Conservation (phyloP, 768 basidiomycete genomes). For the Flagelloscypha sp. region DNA sequence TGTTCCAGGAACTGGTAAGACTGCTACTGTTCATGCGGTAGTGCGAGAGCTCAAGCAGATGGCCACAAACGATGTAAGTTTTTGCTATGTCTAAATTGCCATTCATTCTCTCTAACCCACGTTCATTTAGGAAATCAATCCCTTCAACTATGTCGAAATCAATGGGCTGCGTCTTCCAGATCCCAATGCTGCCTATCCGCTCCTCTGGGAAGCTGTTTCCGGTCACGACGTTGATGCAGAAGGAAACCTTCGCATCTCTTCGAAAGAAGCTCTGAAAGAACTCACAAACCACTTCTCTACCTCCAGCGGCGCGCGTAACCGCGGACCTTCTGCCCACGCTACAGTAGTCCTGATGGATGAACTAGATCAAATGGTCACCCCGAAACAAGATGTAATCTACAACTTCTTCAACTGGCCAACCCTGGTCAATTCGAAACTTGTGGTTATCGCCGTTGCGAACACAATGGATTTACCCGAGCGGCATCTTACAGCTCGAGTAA, state of each 20-base stretch:
- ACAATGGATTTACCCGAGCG: slow-evolving; percentile 97
- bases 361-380: slow-evolving; percentile 90
- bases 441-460: slow-evolving; percentile 96
- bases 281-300: slow-evolving; percentile 78
- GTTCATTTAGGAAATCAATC: slow-evolving; percentile 68
- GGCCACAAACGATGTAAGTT: slow-evolving; percentile 68
- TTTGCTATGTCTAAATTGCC: not conserved
- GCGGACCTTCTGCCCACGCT: slow-evolving; percentile 79
- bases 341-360: slow-evolving; percentile 99
- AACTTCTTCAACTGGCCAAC: slow-evolving; percentile 99
- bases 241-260: slow-evolving; percentile 55
- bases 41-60: slow-evolving; percentile 84
- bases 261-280: slow-evolving; percentile 77
- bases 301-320: slow-evolving; percentile 46
- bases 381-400: slow-evolving; percentile 97
- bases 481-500: slow-evolving; percentile 84
- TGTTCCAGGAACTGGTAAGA: slow-evolving; percentile 98
- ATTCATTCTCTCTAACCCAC: slow-evolving; percentile 1
- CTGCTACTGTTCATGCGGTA: slow-evolving; percentile 92
- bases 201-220: slow-evolving; percentile 90
- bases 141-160: slow-evolving; percentile 96
- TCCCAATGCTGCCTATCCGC: slow-evolving; percentile 82
- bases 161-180: slow-evolving; percentile 93
- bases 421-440: slow-evolving; percentile 74
- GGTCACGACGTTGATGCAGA: slow-evolving; percentile 61